phyloP scores from a whole-genome alignment of 108 stramenopile genomes.

The Epipyxis sp. region DNA sequence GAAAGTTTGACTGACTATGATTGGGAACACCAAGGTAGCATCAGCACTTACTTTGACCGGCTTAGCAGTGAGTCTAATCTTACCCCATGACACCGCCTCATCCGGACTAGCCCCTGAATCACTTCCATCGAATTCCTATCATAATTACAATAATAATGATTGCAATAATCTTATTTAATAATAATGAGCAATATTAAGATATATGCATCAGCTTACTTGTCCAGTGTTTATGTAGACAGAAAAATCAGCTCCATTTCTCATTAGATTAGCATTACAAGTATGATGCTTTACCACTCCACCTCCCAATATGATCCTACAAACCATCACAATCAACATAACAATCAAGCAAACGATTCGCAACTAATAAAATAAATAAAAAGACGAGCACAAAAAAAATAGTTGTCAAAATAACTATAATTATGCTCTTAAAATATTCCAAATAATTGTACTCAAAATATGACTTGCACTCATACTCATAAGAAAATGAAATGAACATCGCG shows the following conservation, averaged over 20 bases:
- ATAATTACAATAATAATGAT: slow-evolving; percentile 48
- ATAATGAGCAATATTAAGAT: no score
- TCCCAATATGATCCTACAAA: slow-evolving; percentile 76
- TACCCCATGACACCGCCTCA: slow-evolving; percentile 97
- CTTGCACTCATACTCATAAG: no score
- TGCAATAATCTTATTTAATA: background rate
- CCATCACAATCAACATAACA: background rate
- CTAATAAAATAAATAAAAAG: no score
- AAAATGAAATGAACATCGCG: no score
- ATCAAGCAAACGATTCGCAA: background rate
- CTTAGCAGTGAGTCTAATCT: slow-evolving; percentile 81
- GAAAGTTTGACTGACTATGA: slow-evolving; percentile 94
- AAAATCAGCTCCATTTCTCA: slow-evolving; percentile 98
- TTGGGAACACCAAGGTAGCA: slow-evolving; percentile 90
- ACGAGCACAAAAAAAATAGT: no score
- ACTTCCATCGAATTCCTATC: slow-evolving; percentile 98
- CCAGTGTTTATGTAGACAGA: slow-evolving; percentile 94
- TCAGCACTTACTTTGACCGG: slow-evolving; percentile 92
- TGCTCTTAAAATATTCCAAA: no score
- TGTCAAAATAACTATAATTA: no score
- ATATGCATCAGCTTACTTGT: slow-evolving; percentile 13
- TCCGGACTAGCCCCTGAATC: slow-evolving; percentile 95
- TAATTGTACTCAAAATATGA: no score
- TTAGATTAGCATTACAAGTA: slow-evolving; percentile 98
- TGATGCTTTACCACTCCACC: slow-evolving; percentile 98